Percentiles rank a stretch among this genome's conserved stretches.
These are phyloP conservation scores for Annulohypoxylon truncatum DNA, from an alignment of 2,329 filamentous ascomycete species.

Conservation along the genomic window DNA sequence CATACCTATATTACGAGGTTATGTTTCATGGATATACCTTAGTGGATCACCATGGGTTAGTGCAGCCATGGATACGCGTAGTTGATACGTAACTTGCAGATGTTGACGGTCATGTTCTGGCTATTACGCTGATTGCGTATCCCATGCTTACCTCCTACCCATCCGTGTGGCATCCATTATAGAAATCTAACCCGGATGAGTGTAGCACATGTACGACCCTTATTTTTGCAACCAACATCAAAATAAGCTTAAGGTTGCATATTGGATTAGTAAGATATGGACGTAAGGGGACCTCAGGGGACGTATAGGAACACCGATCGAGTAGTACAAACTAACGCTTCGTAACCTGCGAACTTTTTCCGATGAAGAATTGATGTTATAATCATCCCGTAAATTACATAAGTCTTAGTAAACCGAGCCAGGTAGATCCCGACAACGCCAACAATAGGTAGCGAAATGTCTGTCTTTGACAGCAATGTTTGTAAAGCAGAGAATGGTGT, in stretches of 20 bases:
- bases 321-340: background rate
- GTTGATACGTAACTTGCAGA: background rate
- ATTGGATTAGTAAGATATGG: conserved; percentile 1
- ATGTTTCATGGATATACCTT: too few species aligned
- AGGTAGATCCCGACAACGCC: background rate
- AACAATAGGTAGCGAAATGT: background rate
- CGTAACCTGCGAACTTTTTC: background rate
- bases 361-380: background rate
- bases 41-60: background rate
- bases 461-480: background rate
- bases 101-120: background rate
- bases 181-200: too few species aligned
- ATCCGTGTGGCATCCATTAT: background rate
- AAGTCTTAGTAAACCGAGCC: background rate
- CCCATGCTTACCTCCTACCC: background rate
- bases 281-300: background rate
- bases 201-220: background rate
- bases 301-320: background rate
- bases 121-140: background rate
- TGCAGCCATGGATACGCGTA: background rate
- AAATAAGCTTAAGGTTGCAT: conserved; percentile 17
- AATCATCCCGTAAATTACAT: background rate
- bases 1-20: too few species aligned
- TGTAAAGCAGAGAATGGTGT: background rate
- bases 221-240: background rate